These are phyloP conservation scores for Globisporangium viniferum DNA, from an alignment of 352 stramenopile species.

Conservation along the genomic window DNA sequence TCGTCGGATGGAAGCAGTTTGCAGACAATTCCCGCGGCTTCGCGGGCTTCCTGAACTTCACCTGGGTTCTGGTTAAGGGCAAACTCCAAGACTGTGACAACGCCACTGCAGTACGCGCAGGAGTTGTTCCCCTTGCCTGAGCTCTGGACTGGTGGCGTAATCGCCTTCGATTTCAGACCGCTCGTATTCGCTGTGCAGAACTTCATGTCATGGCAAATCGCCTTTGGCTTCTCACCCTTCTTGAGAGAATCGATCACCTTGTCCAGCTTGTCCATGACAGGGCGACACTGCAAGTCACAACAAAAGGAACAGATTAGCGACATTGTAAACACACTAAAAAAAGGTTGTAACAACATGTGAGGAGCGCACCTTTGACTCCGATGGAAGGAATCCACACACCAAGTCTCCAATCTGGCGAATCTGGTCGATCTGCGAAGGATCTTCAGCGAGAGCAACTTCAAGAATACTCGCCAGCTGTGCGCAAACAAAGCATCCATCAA, in stretches of 20 bases:
- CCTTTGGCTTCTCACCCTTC: slow-evolving; percentile 55
- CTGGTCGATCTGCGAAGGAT: slow-evolving; percentile 48
- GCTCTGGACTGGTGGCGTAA: neutral
- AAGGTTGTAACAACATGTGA: neutral
- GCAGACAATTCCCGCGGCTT: slow-evolving; percentile 64
- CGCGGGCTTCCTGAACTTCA: slow-evolving; percentile 54
- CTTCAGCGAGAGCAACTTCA: slow-evolving; percentile 48
- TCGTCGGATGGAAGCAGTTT: slow-evolving; percentile 62
- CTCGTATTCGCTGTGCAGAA: slow-evolving; percentile 29
- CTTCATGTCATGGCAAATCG: slow-evolving; percentile 66
- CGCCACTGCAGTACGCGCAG: slow-evolving; percentile 60
- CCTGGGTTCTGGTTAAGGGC: slow-evolving; percentile 55
- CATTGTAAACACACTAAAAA: slow-evolving; percentile 1
- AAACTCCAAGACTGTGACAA: slow-evolving; percentile 62
- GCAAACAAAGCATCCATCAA: slow-evolving; percentile 67
- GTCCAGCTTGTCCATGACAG: slow-evolving; percentile 56
- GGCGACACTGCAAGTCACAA: slow-evolving; percentile 44
- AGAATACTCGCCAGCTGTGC: slow-evolving; percentile 57
- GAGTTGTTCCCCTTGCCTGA: slow-evolving; percentile 28
- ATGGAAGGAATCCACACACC: slow-evolving; percentile 54
- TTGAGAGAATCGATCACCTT: slow-evolving; percentile 58
- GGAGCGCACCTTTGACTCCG: slow-evolving; percentile 50
- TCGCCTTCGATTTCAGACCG: neutral
- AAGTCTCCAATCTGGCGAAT: slow-evolving; percentile 63
- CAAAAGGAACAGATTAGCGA: slow-evolving; percentile 17